A percentile compares a stretch with the other conserved stretches of the same genome.
Evolutionary conservation across 495 filamentous ascomycete species (phyloP).

Genomic region (Talaromyces proteolyticus): DNA sequence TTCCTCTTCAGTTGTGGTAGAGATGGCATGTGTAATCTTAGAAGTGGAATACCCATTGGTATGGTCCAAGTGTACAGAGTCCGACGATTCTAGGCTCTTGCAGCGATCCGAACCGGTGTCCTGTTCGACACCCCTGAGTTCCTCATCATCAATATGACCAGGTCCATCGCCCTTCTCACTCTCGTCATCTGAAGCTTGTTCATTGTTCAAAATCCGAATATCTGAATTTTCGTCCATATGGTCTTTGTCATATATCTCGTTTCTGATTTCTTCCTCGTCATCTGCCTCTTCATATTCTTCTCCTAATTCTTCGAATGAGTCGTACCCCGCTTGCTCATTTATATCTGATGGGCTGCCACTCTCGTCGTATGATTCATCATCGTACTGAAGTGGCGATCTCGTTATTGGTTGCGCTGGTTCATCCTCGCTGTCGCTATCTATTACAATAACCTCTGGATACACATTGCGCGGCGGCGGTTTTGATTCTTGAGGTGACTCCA

Average conservation of each 20-base stretch:
- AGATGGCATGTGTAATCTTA: background rate
- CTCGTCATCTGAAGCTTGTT: slow-evolving; percentile 13
- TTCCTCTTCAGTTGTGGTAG: background rate
- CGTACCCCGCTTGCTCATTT: slow-evolving; percentile 6
- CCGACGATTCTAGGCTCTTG: background rate
- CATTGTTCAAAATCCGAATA: too few species aligned
- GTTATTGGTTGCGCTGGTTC: slow-evolving; percentile 15
- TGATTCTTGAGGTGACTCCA: background rate
- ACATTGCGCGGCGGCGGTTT: slow-evolving; percentile 7
- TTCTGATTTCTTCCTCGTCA: slow-evolving; percentile 4
- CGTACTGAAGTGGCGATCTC: background rate
- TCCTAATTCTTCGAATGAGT: background rate
- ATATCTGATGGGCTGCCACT: slow-evolving; percentile 2
- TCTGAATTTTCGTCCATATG: slow-evolving; percentile 12
- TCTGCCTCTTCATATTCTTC: slow-evolving; percentile 1
- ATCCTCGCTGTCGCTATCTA: slow-evolving; percentile 40
- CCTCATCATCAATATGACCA: background rate
- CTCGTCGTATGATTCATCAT: slow-evolving; percentile 8
- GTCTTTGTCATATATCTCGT: slow-evolving; percentile 13
- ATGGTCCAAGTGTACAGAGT: background rate
- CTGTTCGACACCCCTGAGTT: background rate
- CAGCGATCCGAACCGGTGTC: background rate
- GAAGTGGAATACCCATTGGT: background rate
- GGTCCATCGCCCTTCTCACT: background rate
- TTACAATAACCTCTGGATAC: slow-evolving; percentile 30